Evolutionary conservation across 2,329 filamentous ascomycete genomes (phyloP).

Genomic region (Aspergillus pseudoviridinutans): DNA sequence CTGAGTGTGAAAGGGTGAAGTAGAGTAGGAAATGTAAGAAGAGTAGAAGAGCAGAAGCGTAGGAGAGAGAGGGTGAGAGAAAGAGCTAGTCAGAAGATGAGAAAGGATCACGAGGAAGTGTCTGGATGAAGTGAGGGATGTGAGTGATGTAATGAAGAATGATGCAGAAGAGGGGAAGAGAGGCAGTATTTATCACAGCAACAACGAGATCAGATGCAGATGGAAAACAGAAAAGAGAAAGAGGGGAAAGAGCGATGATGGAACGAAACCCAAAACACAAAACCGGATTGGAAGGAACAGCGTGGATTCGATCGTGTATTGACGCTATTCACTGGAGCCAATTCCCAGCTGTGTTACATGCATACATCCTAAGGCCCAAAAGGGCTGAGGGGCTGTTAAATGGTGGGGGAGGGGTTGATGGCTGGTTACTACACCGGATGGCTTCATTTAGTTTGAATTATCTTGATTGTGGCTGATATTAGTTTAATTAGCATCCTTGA

Average conservation of each 20-base stretch:
- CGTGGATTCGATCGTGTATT: not conserved
- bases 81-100: not conserved
- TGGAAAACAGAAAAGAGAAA: not conserved
- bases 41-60: not conserved
- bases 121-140: not conserved
- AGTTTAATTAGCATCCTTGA: not conserved
- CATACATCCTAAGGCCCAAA: not conserved
- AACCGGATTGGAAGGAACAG: conserved; percentile 11
- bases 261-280: not conserved
- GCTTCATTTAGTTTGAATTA: not conserved
- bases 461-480: not conserved
- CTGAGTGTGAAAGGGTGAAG: not conserved
- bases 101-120: not conserved
- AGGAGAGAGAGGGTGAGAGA: not conserved
- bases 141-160: not conserved
- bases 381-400: not conserved
- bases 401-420: not conserved
- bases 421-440: not conserved
- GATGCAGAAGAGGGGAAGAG: not conserved
- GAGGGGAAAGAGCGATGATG: conserved; percentile 2
- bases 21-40: not conserved
- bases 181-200: not conserved
- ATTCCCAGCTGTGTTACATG: not conserved
- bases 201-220: not conserved
- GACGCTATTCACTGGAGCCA: not conserved